Evolutionary conservation across 208 protist genomes (phyloP).

Genomic region (Spongospora subterranea): DNA sequence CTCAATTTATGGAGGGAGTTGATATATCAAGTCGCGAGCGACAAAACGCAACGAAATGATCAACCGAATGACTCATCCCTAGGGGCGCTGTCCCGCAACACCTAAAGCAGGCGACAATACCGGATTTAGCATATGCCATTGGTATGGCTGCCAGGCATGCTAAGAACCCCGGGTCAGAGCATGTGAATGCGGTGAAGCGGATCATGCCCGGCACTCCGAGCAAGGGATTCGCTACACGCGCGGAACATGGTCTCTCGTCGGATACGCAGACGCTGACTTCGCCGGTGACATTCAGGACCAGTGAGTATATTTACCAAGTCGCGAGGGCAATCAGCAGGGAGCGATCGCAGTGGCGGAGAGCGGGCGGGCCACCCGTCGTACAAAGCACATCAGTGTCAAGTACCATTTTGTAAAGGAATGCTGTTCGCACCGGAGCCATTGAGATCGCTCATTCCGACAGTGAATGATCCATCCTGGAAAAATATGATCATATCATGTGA

Average conservation of each 20-base stretch:
- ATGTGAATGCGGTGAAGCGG: slow-evolving; percentile 22
- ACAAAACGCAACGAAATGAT: background rate
- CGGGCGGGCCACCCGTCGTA: too few species aligned
- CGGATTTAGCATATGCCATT: background rate
- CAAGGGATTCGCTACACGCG: background rate
- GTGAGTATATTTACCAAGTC: too few species aligned
- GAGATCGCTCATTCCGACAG: too few species aligned
- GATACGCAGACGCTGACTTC: slow-evolving; percentile 1
- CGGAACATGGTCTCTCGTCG: background rate
- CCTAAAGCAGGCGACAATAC: background rate
- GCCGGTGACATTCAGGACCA: too few species aligned
- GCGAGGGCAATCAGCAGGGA: too few species aligned
- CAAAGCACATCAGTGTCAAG: too few species aligned
- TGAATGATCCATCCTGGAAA: too few species aligned
- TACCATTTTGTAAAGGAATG: too few species aligned
- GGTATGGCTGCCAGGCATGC: background rate
- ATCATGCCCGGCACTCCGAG: background rate
- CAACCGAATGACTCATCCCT: background rate
- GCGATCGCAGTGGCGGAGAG: too few species aligned
- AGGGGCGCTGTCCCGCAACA: background rate
- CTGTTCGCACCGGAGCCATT: too few species aligned
- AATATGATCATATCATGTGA: too few species aligned
- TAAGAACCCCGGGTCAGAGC: background rate
- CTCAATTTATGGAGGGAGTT: background rate
- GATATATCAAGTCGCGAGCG: background rate